Conservation (phyloP, 2,329 filamentous ascomycete genomes). For the Arthroderma sp. region DNA sequence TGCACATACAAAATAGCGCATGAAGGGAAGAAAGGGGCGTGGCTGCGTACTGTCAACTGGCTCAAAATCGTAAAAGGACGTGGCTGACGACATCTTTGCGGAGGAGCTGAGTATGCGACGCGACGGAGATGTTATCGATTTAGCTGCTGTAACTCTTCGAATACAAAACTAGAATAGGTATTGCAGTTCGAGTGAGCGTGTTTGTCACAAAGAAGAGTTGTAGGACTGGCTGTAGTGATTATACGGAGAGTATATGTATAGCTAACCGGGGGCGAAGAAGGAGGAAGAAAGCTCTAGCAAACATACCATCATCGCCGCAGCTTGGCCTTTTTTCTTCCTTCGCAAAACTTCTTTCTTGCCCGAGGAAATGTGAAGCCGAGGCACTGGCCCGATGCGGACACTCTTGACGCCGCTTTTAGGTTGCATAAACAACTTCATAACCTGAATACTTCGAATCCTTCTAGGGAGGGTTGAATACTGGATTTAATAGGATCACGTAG, state of each 20-base stretch:
- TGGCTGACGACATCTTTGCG: slow-evolving; percentile 15
- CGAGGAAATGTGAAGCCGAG: not conserved
- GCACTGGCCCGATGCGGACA: not conserved
- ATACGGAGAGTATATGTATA: not conserved
- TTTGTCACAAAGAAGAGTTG: not conserved
- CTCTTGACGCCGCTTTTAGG: not conserved
- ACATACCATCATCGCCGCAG: not conserved
- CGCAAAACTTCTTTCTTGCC: not conserved
- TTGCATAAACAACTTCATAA: too few species aligned
- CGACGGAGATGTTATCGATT: not conserved
- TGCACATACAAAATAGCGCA: slow-evolving; percentile 8
- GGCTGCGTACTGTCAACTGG: slow-evolving; percentile 42
- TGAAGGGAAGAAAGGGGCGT: not conserved
- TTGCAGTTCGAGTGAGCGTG: too few species aligned
- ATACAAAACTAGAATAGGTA: not conserved
- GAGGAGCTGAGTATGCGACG: not conserved
- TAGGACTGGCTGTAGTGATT: not conserved
- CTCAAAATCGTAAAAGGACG: slow-evolving; percentile 47
- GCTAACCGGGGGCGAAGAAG: not conserved
- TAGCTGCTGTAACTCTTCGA: not conserved
- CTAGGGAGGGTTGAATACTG: too few species aligned
- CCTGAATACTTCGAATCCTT: too few species aligned
- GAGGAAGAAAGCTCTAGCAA: not conserved
- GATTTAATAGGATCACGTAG: too few species aligned
- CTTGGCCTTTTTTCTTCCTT: not conserved